These are phyloP conservation scores for Entomortierella parvispora DNA, from an alignment of 192 early-diverging fungal genomes.

Conservation along the genomic window DNA sequence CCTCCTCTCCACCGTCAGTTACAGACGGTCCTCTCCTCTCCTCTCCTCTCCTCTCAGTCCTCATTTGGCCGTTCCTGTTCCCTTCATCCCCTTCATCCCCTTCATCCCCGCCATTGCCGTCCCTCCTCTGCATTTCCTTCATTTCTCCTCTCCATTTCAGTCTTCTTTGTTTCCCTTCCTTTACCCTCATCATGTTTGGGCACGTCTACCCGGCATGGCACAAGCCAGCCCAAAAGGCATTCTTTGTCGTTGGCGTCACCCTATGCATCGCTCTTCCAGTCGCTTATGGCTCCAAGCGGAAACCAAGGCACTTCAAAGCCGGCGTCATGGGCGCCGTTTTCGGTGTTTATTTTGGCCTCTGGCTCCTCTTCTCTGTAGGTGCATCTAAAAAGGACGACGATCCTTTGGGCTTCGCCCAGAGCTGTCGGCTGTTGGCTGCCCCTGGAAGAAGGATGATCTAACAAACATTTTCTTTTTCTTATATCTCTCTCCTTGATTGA, in stretches of 20 bases:
- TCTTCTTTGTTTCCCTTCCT: not conserved
- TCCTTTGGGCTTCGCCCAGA: not conserved
- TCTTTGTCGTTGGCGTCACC: constrained; percentile 26
- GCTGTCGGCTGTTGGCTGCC: not conserved
- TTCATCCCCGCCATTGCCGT: not conserved
- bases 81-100: not conserved
- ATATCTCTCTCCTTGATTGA: not conserved
- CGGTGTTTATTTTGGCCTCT: constrained; percentile 23
- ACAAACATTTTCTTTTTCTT: not conserved
- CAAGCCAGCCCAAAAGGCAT: constrained; percentile 20
- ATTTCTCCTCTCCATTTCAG: not conserved
- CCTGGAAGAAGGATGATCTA: not conserved
- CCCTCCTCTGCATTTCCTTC: too few relatives aligned
- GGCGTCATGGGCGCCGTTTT: constrained; percentile 16
- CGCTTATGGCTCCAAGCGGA: constrained; percentile 19
- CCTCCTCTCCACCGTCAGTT: not conserved
- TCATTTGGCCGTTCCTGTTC: too few relatives aligned
- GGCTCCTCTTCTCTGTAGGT: constrained; percentile 24
- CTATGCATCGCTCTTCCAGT: constrained; percentile 29
- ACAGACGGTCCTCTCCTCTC: too few relatives aligned
- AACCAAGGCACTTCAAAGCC: constrained; percentile 10
- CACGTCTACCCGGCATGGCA: constrained; percentile 42
- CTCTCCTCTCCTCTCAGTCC: too few relatives aligned
- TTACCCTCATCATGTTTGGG: constrained; percentile 8
- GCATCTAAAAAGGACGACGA: not conserved